Evolutionary conservation across 2,329 filamentous ascomycete species (phyloP).

Genomic region (Talaromyces sp.): DNA sequence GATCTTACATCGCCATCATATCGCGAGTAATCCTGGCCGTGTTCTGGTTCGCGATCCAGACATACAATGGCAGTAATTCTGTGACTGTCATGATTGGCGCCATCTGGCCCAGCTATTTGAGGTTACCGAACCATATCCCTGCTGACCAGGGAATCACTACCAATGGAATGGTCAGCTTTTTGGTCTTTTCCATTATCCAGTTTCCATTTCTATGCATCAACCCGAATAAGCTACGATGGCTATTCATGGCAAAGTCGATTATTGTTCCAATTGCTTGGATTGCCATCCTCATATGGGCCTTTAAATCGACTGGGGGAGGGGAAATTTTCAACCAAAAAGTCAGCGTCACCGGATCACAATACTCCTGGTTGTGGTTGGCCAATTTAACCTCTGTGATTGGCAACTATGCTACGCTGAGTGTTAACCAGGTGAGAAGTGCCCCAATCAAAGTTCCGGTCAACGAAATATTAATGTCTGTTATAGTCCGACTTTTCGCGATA

Average conservation of each 20-base stretch:
- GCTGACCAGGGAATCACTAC: constrained; percentile 42
- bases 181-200: constrained; percentile 43
- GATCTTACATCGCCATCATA: constrained; percentile 51
- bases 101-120: constrained; percentile 43
- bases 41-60: constrained; percentile 64
- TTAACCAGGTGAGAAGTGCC: constrained; percentile 32
- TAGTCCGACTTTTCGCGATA: constrained; percentile 52
- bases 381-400: not conserved
- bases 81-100: constrained; percentile 49
- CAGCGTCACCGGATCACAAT: constrained; percentile 40
- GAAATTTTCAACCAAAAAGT: constrained; percentile 32
- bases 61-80: constrained; percentile 56
- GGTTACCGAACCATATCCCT: constrained; percentile 35
- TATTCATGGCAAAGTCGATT: constrained; percentile 35
- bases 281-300: constrained; percentile 49
- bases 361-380: not conserved
- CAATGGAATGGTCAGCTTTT: constrained; percentile 39
- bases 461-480: not conserved
- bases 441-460: not conserved
- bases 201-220: constrained; percentile 42
- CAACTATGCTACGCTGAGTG: not conserved
- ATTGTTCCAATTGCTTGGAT: constrained; percentile 56
- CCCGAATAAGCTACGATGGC: constrained; percentile 33
- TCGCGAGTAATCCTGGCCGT: constrained; percentile 51
- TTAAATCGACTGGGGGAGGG: constrained; percentile 13